Percentiles rank a stretch among this genome's conserved stretches.
Conservation (phyloP, 2,329 filamentous ascomycete species). For the Phaeosphaeria sp. region DNA sequence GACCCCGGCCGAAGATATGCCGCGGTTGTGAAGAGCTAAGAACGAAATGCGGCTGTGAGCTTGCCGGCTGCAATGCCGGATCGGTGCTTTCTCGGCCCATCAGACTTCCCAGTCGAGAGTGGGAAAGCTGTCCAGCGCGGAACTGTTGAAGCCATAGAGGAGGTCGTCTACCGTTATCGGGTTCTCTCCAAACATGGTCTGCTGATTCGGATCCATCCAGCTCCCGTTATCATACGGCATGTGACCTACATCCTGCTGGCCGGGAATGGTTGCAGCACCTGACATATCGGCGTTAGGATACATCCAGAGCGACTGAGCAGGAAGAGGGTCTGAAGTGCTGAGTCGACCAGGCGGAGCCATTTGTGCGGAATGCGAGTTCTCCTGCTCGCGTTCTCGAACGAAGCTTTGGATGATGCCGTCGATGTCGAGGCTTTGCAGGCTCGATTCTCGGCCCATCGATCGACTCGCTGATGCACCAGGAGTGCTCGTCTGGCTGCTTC, state of each 20-base stretch:
- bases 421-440: constrained; percentile 47
- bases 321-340: constrained; percentile 1
- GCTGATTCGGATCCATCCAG: constrained; percentile 17
- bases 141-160: constrained; percentile 35
- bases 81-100: constrained; percentile 6
- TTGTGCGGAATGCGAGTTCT: constrained; percentile 18
- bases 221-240: constrained; percentile 15
- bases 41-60: neutral
- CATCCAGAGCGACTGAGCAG: constrained; percentile 11
- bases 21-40: neutral
- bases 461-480: constrained; percentile 11
- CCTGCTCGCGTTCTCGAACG: constrained; percentile 39
- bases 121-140: constrained; percentile 32
- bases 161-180: constrained; percentile 30
- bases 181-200: constrained; percentile 19
- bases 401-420: constrained; percentile 54
- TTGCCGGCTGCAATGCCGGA: neutral
- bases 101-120: constrained; percentile 20
- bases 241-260: constrained; percentile 1
- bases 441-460: constrained; percentile 21
- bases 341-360: constrained; percentile 7
- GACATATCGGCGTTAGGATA: constrained; percentile 6
- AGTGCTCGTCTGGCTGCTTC: constrained; percentile 6
- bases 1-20: neutral
- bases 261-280: neutral